Evolutionary conservation across 1,139 yeast species (phyloP).

Genomic region (Yamadazyma spencermartinsiae): DNA sequence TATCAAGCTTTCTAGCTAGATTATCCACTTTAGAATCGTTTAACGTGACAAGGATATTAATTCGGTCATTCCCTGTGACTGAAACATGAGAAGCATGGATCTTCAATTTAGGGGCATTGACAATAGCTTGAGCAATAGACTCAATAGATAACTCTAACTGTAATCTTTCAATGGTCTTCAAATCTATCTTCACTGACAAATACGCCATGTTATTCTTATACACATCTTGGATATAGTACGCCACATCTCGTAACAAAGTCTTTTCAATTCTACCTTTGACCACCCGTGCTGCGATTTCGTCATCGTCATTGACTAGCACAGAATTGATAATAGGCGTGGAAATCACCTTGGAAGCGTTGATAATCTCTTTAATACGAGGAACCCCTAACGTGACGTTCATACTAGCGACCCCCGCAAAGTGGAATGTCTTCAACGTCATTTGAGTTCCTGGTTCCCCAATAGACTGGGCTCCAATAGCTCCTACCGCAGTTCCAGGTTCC

Average conservation of each 20-base stretch:
- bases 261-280: slow-evolving; percentile 97
- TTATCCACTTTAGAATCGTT: slow-evolving; percentile 52
- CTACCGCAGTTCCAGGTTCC: slow-evolving; percentile 99
- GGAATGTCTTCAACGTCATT: slow-evolving; percentile 98
- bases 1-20: slow-evolving; percentile 22
- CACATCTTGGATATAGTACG: slow-evolving; percentile 89
- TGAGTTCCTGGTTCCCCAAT: slow-evolving; percentile 99
- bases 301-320: slow-evolving; percentile 86
- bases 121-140: slow-evolving; percentile 82
- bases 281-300: slow-evolving; percentile 97
- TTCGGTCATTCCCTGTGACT: slow-evolving; percentile 63
- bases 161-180: slow-evolving; percentile 80
- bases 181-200: slow-evolving; percentile 79
- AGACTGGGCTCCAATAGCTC: slow-evolving; percentile 98
- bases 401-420: slow-evolving; percentile 99
- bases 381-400: slow-evolving; percentile 99
- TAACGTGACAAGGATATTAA: slow-evolving; percentile 69
- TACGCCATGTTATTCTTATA: slow-evolving; percentile 79
- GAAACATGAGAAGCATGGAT: slow-evolving; percentile 73
- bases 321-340: slow-evolving; percentile 98
- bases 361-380: slow-evolving; percentile 98
- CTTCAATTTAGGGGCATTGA: slow-evolving; percentile 85
- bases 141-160: slow-evolving; percentile 87
- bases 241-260: slow-evolving; percentile 83
- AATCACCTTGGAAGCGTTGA: slow-evolving; percentile 92